Base-by-base conservation (phyloP, 768 basidiomycete species). In the Kwoniella europaea region DNA sequence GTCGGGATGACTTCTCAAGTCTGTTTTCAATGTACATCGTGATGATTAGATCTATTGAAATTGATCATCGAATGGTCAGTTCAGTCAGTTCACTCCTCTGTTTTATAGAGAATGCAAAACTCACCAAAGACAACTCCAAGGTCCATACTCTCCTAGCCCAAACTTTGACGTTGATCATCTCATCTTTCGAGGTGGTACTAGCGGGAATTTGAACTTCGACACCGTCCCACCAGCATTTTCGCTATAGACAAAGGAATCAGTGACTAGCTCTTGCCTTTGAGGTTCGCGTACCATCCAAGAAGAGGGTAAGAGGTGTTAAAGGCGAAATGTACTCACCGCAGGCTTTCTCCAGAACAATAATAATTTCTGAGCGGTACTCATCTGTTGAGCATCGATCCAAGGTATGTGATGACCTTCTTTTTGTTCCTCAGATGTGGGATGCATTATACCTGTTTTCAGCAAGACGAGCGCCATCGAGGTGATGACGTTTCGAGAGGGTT, bases 181-280 rank as follows among this genome's bases (percentile, higher is more conserved):
- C 74, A 10, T 58, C 74, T 62, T 88, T 84, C 0, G 75, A 67
- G 46, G 87, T 87, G 4, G 86, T 89, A 1, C 86, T 82, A 4
- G 87, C 86, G 9, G 91, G 89, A 54, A 98, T 81, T 65, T 97
- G 92, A 20, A 96, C 89, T 74, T 96, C 94, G 50, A 94, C 87
- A 12, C 96, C 96, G 77, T 99, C 97, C 97, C 97, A 99, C 97
- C 97, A 99, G 85, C 96, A 98, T 86, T 99, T 98, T 53, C 97
- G 88, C 95, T 98, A 74, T 55, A 55, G 12, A 22, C 43, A 58
- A 35, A 9, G 35, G 35, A 35, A 35, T 35, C 35, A 35, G 35
- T 35, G 35, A 35, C 35, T 9, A 35, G 35, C 35, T 35, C 35
- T 35, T 35, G 35, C 35, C 35, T 9, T 35, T 35, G 35, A 35